Evolutionary conservation across 2,329 filamentous ascomycete genomes (phyloP), one percentile per base, ranked within the genome.

Genomic region (Trichoderma arundinaceum): DNA sequence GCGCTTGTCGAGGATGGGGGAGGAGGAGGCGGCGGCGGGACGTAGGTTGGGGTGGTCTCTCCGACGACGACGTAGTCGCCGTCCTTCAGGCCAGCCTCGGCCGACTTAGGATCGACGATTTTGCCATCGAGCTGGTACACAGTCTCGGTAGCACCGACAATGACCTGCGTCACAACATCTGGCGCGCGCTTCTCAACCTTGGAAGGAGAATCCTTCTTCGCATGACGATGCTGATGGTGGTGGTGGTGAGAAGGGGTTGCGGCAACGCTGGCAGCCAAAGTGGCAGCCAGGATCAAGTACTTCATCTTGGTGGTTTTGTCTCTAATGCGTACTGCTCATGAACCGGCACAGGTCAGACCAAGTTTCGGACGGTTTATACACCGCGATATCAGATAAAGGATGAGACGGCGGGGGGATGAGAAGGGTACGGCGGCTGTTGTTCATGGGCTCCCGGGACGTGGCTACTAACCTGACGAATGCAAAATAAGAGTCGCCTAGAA

Each of bases 41-140:
- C 76, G 71, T 85, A 85, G 49, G 82, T 83, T 56, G 86, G 85
- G 13, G 79, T 79, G 51, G 83, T 81, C 74, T 87, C 85, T 70
- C 87, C 86, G 52, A 90, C 81, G 56, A 91, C 80, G 53, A 90
- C 82, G 80, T 88, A 95, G 53, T 86, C 84, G 60, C 92, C 91
- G 68, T 89, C 85, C 65, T 84, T 79, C 71, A 98, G 84, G 69
- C 92, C 92, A 64, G 86, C 75, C 79, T 90, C 84, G 62, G 92
- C 92, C 67, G 92, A 85, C 0, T 84, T 78, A 67, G 84, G 78
- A 61, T 82, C 81, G 71, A 96, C 84, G 39, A 80, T 69, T 73
- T 88, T 72, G 67, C 89, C 90, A 67, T 90, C 86, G 62, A 94
- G 81, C 75, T 90, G 84, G 79, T 94, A 97, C 65, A 90, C 84